Evolutionary conservation across 2,329 filamentous ascomycete genomes (phyloP), one percentile per base, ranked within the genome.

Genomic region (Zelopaecilomyces penicillatus): DNA sequence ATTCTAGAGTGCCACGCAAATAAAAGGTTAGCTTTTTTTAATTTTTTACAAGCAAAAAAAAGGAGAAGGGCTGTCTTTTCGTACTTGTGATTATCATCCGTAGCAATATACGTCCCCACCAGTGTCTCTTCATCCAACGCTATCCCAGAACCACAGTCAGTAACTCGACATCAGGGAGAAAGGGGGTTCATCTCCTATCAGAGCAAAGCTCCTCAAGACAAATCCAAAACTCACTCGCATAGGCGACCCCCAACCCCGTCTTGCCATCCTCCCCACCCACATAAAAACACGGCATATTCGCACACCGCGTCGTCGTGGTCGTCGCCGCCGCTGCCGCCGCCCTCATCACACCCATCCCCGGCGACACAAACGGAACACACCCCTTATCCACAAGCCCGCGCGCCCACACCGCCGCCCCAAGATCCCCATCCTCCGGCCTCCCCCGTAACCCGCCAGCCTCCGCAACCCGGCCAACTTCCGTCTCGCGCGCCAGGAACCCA

Each of bases 81-180:
- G 10, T n/a, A 73, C 70, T 53, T 56, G 6, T 67, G 66, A n/a
- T 70, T 63, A 4, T 57, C 50, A 41, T 76, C 68, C 32, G 65
- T 64, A 3, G 66, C 61, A 3, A 77, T 56, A 43, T 74, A 70
- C 3, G 58, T 62, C 2, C 65, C 67, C 7, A 64, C 52, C 40
- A 74, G 45, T 3, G 52, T 55, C 12, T 56, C 48, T 10, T 63
- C 62, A 42, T 66, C 63, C 35, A 63, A 37, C 28, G 58, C 68
- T 69, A 32, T 37, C 27, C 35, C 35, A 37, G 27, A 26, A 7
- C 33, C 9, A 12, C 11, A 30, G 11, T 29, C 6, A 26, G 12
- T 19, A 34, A 7, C 5, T n/a, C 34, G 32, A 30, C 41, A 38
- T 6, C 5, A 8, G 35, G 11, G 32, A 27, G 6, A 10, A 26